Base-by-base conservation (phyloP, 1,139 yeast species). In the Blastobotrys persicus region DNA sequence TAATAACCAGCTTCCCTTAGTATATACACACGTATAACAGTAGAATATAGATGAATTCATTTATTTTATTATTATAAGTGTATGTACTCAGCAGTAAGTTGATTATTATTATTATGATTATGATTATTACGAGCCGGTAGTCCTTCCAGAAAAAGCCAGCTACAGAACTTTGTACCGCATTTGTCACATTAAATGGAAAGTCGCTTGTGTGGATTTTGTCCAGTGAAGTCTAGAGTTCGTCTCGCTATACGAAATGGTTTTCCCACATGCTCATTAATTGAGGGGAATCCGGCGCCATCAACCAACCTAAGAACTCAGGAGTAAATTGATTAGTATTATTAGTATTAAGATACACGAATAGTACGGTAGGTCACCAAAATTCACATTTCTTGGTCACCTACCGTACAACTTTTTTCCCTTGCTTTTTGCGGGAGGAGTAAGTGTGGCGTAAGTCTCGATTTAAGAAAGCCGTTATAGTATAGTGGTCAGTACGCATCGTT, bases 401-500 rank as follows among this genome's bases (percentile, higher is more conserved):
- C n/a, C n/a, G n/a, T n/a, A n/a, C n/a, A n/a, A n/a, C n/a, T 23
- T 23, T 23, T 23, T 23, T 23, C 9, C 9, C 9, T 23, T 23
- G 5, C 9, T 23, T 23, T 23, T 23, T 23, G 5, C 28, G 5
- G 28, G 28, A 23, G 28, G 9, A 6, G 9, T 23, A n/a, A n/a
- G n/a, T n/a, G n/a, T n/a, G n/a, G n/a, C n/a, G n/a, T n/a, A n/a
- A n/a, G n/a, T n/a, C n/a, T n/a, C n/a, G n/a, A n/a, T 28, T 28
- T 12, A 28, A 33, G 32, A 20, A 28, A 43, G 63, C 63, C 58
- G 62, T 56, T 51, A 54, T 60, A 60, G 64, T 60, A 60, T 60
- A 61, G 64, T 60, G 64, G 64, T 57, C 54, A 61, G 64, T 60
- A 61, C 61, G 54, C 65, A 58, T 64, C 70, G 67, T 66, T 66